A percentile compares a stretch with the other conserved stretches of the same genome.
Evolutionary conservation across 495 filamentous ascomycete species (phyloP).

Genomic region (Geopyxis carbonaria): DNA sequence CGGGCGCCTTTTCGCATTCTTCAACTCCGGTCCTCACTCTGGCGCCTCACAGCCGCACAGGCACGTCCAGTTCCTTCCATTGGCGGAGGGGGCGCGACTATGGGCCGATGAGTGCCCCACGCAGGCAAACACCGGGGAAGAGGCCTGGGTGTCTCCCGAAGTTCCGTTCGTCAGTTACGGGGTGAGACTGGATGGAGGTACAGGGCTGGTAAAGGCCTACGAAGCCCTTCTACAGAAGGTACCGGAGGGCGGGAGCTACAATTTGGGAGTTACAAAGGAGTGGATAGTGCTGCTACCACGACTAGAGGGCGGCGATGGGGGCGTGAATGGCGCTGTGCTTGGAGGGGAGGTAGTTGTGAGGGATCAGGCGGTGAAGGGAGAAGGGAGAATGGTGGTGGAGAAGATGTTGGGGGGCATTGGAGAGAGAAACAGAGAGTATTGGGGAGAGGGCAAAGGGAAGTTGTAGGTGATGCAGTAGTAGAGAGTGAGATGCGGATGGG

Average conservation of each 20-base stretch:
- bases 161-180: constrained; percentile 1
- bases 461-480: too few species aligned
- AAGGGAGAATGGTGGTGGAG: constrained; percentile 35
- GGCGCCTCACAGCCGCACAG: constrained; percentile 67
- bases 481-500: too few species aligned
- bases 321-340: constrained; percentile 61
- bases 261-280: constrained; percentile 53
- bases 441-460: neutral
- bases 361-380: constrained; percentile 50
- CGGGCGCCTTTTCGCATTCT: constrained; percentile 53
- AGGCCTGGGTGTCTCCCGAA: neutral
- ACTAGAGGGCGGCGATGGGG: constrained; percentile 30
- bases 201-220: constrained; percentile 24
- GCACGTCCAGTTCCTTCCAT: constrained; percentile 61
- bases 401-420: constrained; percentile 45
- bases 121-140: too few species aligned
- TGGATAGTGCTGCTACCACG: constrained; percentile 56
- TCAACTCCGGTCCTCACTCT: constrained; percentile 62
- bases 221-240: constrained; percentile 27
- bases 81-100: constrained; percentile 32
- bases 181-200: neutral
- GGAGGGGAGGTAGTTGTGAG: constrained; percentile 75
- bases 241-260: constrained; percentile 39
- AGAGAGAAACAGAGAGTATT: constrained; percentile 20
- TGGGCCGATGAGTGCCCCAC: neutral